These are phyloP conservation scores for Aquilaria sinensis DNA, from an alignment of 345 rosid genomes.

Conservation along the genomic window DNA sequence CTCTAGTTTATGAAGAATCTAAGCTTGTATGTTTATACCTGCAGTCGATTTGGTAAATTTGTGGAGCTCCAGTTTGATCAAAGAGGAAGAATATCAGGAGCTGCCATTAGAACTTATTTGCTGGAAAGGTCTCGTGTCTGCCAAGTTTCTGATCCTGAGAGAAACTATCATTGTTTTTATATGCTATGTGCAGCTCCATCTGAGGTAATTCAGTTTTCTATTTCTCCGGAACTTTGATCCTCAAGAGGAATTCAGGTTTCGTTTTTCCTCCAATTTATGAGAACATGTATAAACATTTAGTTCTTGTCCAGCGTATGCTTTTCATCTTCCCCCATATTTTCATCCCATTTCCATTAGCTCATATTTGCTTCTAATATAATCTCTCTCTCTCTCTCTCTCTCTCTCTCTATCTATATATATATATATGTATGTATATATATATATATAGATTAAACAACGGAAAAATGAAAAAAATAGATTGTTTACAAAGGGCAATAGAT, in stretches of 20 bases:
- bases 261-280: not conserved
- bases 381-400: no score
- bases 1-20: not conserved
- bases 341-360: no score
- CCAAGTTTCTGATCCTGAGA: constrained; percentile 76
- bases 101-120: constrained; percentile 73
- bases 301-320: not conserved
- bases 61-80: constrained; percentile 89
- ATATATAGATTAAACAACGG: no score
- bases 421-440: no score
- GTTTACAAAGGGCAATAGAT: no score
- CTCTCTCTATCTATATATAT: no score
- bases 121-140: constrained; percentile 82
- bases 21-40: constrained; percentile 1
- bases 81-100: constrained; percentile 83
- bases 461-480: no score
- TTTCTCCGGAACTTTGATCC: constrained; percentile 9
- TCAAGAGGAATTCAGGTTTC: not conserved
- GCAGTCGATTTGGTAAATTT: constrained; percentile 86
- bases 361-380: no score
- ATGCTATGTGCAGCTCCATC: constrained; percentile 70
- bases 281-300: not conserved
- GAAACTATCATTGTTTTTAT: constrained; percentile 74
- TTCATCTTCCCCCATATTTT: not conserved
- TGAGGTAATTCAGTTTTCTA: constrained; percentile 28